Percentiles rank a stretch among this genome's conserved stretches.
Evolutionary conservation across 2,329 filamentous ascomycete species (phyloP).

Genomic region (Chaetomium olivaceum): DNA sequence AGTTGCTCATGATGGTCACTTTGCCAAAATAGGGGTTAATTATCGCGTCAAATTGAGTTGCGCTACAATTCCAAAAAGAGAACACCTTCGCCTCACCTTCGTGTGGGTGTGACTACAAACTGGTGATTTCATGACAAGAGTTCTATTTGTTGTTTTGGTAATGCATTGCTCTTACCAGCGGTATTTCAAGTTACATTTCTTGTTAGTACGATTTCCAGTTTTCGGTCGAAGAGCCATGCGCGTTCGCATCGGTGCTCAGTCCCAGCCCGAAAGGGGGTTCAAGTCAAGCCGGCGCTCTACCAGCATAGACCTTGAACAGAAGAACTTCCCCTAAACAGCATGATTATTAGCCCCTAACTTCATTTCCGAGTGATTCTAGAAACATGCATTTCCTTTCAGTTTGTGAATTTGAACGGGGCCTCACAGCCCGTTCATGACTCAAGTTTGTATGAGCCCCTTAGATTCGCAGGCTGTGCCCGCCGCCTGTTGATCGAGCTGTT

Average conservation of each 20-base stretch:
- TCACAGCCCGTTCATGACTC: neutral
- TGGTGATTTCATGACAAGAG: too few species aligned
- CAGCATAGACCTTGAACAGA: neutral
- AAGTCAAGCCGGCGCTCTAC: neutral
- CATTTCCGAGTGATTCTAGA: neutral
- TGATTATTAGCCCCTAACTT: neutral
- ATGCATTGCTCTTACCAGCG: too few species aligned
- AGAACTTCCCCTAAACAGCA: neutral
- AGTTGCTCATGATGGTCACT: too few species aligned
- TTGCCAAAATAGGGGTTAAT: too few species aligned
- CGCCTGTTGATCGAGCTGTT: neutral
- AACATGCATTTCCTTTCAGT: neutral
- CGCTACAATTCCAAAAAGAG: too few species aligned
- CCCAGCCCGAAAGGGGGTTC: neutral
- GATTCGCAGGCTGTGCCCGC: neutral
- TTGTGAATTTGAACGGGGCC: neutral
- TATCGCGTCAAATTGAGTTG: too few species aligned
- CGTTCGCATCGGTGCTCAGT: too few species aligned
- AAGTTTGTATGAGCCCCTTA: neutral
- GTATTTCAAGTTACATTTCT: too few species aligned
- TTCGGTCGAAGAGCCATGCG: neutral
- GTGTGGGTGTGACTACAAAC: too few species aligned
- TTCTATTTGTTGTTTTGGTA: too few species aligned
- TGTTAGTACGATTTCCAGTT: too few species aligned
- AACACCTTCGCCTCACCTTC: too few species aligned